Evolutionary conservation across 257 asterid genomes (phyloP).

Genomic region (Avicennia marina): DNA sequence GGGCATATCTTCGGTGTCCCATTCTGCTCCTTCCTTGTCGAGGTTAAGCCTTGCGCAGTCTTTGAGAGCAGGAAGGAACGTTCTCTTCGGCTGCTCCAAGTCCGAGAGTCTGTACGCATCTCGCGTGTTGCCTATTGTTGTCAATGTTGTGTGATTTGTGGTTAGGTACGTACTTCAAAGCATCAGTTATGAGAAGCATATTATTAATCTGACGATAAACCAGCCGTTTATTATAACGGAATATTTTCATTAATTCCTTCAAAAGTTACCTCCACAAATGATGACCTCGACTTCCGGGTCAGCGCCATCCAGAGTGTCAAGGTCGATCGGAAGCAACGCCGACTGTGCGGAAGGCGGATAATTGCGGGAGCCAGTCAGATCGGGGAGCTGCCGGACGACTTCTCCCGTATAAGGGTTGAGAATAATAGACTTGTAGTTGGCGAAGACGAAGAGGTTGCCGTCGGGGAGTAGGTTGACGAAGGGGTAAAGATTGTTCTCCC

Average conservation of each 20-base stretch:
- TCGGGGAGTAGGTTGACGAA: constrained; percentile 82
- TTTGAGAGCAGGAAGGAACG: constrained; percentile 45
- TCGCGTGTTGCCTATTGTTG: constrained; percentile 48
- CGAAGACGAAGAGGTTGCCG: constrained; percentile 70
- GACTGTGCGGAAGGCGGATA: constrained; percentile 84
- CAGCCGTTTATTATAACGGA: no score
- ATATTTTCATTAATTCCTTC: no score
- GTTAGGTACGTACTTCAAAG: no score
- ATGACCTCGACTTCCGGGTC: constrained; percentile 39
- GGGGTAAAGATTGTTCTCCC: constrained; percentile 80
- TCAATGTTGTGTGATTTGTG: no score
- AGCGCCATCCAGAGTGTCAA: neutral
- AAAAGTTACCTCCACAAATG: constrained; percentile 69
- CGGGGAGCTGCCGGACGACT: constrained; percentile 47
- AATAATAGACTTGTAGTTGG: constrained; percentile 62
- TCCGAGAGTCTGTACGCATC: constrained; percentile 48
- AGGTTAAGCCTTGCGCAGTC: constrained; percentile 62
- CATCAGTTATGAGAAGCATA: neutral
- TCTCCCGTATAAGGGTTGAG: constrained; percentile 59
- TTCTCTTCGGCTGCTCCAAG: constrained; percentile 32
- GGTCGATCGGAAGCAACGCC: constrained; percentile 67
- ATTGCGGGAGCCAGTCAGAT: constrained; percentile 53
- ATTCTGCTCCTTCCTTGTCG: constrained; percentile 21
- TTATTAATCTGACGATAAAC: neutral
- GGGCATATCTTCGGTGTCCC: constrained; percentile 83